Evolutionary conservation across 208 protist genomes (phyloP).

Genomic region (Herpetomonas muscarum): DNA sequence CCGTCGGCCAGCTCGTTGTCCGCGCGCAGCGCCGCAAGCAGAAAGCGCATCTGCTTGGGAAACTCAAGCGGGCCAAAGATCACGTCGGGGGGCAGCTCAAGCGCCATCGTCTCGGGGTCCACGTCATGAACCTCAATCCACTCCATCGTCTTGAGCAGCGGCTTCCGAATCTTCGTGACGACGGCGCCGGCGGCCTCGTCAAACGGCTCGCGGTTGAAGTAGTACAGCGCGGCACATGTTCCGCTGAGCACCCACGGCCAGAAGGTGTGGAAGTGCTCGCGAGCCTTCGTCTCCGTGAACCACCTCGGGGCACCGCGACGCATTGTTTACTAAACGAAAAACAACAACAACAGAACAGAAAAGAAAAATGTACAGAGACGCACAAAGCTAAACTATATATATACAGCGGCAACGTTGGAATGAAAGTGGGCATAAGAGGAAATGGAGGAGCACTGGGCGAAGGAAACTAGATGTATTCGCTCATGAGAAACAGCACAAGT

Average conservation of each 20-base stretch:
- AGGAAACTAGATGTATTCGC: no score
- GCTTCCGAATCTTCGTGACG: constrained; percentile 71
- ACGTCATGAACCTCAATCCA: constrained; percentile 89
- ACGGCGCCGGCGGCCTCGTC: constrained; percentile 77
- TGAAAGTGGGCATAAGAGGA: no score
- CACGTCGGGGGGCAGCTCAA: constrained; percentile 87
- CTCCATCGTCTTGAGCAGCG: constrained; percentile 80
- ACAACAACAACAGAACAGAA: constrained; percentile 12
- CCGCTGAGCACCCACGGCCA: constrained; percentile 87
- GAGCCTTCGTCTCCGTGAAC: constrained; percentile 77
- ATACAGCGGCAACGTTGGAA: no score
- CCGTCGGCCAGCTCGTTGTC: constrained; percentile 89
- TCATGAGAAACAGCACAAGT: no score
- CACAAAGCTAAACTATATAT: constrained; percentile 4
- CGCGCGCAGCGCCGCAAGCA: constrained; percentile 74
- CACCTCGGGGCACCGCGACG: constrained; percentile 71
- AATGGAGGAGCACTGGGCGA: no score
- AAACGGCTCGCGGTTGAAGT: constrained; percentile 84
- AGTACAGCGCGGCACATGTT: constrained; percentile 72
- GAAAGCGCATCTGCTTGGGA: constrained; percentile 84
- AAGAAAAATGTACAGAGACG: constrained; percentile 5
- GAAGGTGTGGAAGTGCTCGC: constrained; percentile 74
- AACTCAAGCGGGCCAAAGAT: constrained; percentile 86
- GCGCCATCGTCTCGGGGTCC: constrained; percentile 82
- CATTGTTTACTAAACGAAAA: constrained; percentile 38